phyloP scores from a whole-genome alignment of 306 rosid genomes.

The Rosa lucieae region DNA sequence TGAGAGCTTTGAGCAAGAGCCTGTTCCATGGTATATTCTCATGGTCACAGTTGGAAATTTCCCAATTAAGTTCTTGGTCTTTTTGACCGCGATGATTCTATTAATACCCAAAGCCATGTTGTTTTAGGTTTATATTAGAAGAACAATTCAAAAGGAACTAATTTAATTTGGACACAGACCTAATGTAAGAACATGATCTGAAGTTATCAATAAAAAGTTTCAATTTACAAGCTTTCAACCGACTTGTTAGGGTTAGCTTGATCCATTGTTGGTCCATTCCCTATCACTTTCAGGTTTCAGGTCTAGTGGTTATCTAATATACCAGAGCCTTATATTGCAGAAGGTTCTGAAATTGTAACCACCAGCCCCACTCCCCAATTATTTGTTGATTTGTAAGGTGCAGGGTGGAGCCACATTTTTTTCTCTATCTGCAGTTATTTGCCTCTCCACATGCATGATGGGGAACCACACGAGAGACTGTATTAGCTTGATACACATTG shows the following conservation, averaged over 20 bases:
- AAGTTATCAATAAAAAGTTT: neutral
- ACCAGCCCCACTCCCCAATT: neutral
- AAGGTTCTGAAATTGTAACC: neutral
- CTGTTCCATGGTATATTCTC: neutral
- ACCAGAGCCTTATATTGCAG: neutral
- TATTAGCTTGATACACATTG: neutral
- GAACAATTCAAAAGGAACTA: neutral
- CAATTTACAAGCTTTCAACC: neutral
- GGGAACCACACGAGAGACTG: neutral
- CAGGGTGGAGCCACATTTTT: neutral
- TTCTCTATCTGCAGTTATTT: neutral
- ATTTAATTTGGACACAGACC: neutral
- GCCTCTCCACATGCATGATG: neutral
- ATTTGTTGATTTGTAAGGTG: neutral
- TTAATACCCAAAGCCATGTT: neutral
- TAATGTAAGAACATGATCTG: neutral
- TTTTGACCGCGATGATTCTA: neutral
- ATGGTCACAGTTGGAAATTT: neutral
- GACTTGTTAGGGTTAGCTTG: neutral
- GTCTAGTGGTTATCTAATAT: neutral
- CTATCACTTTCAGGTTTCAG: neutral
- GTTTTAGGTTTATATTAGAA: neutral
- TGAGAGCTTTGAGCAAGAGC: neutral
- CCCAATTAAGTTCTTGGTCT: neutral
- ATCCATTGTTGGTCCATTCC: neutral